These are phyloP conservation scores for apple (Malus domestica) DNA, from an alignment of 306 rosid species.

Conservation along the genomic window ASM211411v1 NC_041801.1:12874001-12874500, in stretches of 20 bases:
- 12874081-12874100: not conserved
- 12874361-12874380: conserved; percentile 90
- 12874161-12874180: not conserved
- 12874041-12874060: not conserved
- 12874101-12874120: not conserved
- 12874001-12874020: not conserved
- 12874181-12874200: not conserved
- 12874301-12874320: conserved; percentile 73
- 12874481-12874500: conserved; percentile 81
- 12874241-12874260: conserved; percentile 97
- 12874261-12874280: conserved; percentile 87
- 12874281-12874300: conserved; percentile 43
- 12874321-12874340: conserved; percentile 93
- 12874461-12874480: conserved; percentile 64
- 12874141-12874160: not conserved
- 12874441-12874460: conserved; percentile 79
- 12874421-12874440: conserved; percentile 97
- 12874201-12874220: conserved; percentile 84
- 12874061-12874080: not conserved
- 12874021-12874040: not conserved
- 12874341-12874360: conserved; percentile 95
- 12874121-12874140: not conserved
- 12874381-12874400: conserved; percentile 76
- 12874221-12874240: conserved; percentile 97
- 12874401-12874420: conserved; percentile 78